phyloP scores from a whole-genome alignment of 306 rosid species.

The Cicer chorassanicum region DNA sequence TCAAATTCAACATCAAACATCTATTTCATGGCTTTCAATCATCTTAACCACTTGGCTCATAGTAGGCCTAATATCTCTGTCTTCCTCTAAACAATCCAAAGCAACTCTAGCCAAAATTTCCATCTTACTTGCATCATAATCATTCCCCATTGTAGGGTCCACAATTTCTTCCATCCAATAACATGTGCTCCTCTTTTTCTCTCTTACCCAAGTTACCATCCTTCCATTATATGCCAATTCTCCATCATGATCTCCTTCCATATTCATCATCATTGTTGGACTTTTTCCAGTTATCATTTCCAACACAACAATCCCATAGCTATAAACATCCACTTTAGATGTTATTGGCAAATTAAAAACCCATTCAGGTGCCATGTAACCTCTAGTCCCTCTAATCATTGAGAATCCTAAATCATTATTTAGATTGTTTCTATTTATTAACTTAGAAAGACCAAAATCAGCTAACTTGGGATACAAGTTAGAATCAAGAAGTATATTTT shows the following conservation, averaged over 20 bases:
- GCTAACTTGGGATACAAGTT: constrained; percentile 45
- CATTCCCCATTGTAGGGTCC: constrained; percentile 42
- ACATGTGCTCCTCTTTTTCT: constrained; percentile 26
- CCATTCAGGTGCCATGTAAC: constrained; percentile 62
- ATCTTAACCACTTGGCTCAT: constrained; percentile 63
- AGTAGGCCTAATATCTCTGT: constrained; percentile 53
- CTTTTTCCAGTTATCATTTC: constrained; percentile 46
- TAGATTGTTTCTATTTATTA: constrained; percentile 37
- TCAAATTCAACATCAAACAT: neutral
- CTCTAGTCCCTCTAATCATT: constrained; percentile 63
- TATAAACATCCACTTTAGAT: constrained; percentile 45
- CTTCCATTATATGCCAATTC: constrained; percentile 39
- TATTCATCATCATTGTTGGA: constrained; percentile 20
- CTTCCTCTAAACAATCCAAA: constrained; percentile 56
- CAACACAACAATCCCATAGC: constrained; percentile 43
- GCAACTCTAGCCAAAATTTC: constrained; percentile 47
- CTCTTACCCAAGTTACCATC: constrained; percentile 54
- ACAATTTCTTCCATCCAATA: constrained; percentile 41
- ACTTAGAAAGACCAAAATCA: constrained; percentile 46
- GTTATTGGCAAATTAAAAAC: constrained; percentile 38
- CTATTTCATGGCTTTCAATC: constrained; percentile 38
- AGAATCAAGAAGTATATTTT: constrained; percentile 36
- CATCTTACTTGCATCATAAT: constrained; percentile 43
- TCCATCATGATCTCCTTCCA: constrained; percentile 8
- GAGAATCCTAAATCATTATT: constrained; percentile 47